phyloP scores from a whole-genome alignment of 805 yeast species.

The Priceomyces castillae region DNA sequence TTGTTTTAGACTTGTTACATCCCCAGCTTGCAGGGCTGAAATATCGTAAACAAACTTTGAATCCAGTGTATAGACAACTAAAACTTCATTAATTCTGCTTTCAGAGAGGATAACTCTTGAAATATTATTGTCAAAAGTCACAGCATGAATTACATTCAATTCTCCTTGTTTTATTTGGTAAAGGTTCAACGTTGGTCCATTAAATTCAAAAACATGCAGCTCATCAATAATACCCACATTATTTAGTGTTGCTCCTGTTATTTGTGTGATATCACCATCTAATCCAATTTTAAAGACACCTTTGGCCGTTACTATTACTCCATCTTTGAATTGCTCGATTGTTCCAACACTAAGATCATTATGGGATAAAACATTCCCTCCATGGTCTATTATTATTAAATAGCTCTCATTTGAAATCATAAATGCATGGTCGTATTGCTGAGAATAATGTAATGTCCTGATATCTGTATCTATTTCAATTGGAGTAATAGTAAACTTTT shows the following conservation, averaged over 20 bases:
- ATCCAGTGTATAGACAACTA: background rate
- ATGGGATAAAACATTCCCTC: slow-evolving; percentile 1
- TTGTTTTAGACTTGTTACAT: background rate
- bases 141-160: background rate
- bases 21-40: background rate
- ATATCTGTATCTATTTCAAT: background rate
- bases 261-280: background rate
- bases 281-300: slow-evolving; percentile 6
- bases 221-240: background rate
- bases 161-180: background rate
- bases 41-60: background rate
- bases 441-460: slow-evolving; percentile 4
- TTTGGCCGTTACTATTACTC: slow-evolving; percentile 11
- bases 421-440: slow-evolving; percentile 13
- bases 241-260: background rate
- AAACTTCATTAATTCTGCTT: background rate
- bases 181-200: background rate
- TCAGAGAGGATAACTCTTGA: background rate
- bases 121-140: background rate
- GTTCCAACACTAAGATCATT: slow-evolving; percentile 11
- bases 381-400: slow-evolving; percentile 9
- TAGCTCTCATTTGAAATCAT: slow-evolving; percentile 8
- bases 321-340: slow-evolving; percentile 10
- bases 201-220: background rate
- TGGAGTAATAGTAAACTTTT: background rate